Evolutionary conservation across 495 filamentous ascomycete species (phyloP).

Genomic region (Choiromyces venosus): DNA sequence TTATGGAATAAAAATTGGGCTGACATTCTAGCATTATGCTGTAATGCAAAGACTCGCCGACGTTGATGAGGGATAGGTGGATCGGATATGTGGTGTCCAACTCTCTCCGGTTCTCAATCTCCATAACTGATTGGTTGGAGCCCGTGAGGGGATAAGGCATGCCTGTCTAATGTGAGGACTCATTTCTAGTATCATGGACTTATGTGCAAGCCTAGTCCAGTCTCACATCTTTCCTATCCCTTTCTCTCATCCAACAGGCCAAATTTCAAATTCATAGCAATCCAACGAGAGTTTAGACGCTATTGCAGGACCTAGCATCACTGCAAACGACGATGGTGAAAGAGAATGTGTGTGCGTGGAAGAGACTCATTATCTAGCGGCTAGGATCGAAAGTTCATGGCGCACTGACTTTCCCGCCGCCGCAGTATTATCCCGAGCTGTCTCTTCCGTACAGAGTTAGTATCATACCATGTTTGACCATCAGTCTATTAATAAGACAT

Average conservation of each 20-base stretch:
- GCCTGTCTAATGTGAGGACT: neutral
- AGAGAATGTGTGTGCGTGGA: neutral
- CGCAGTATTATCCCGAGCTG: neutral
- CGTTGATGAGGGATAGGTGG: neutral
- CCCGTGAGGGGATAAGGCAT: neutral
- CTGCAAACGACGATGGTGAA: neutral
- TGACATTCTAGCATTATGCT: neutral
- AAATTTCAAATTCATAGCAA: neutral
- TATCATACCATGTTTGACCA: neutral
- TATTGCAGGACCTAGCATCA: neutral
- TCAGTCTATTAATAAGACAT: conserved; percentile 1
- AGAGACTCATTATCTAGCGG: neutral
- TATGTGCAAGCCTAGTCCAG: neutral
- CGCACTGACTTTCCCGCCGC: neutral
- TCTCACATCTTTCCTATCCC: neutral
- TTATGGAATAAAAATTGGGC: neutral
- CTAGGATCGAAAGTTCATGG: neutral
- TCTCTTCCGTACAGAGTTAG: neutral
- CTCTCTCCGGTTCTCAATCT: neutral
- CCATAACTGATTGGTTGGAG: neutral
- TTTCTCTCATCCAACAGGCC: neutral
- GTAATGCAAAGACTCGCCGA: neutral
- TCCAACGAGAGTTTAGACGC: neutral
- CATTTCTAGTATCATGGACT: neutral
- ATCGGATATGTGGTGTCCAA: neutral